Base-by-base conservation (phyloP, 495 filamentous ascomycete genomes). In the Cudoniella acicularis region DNA sequence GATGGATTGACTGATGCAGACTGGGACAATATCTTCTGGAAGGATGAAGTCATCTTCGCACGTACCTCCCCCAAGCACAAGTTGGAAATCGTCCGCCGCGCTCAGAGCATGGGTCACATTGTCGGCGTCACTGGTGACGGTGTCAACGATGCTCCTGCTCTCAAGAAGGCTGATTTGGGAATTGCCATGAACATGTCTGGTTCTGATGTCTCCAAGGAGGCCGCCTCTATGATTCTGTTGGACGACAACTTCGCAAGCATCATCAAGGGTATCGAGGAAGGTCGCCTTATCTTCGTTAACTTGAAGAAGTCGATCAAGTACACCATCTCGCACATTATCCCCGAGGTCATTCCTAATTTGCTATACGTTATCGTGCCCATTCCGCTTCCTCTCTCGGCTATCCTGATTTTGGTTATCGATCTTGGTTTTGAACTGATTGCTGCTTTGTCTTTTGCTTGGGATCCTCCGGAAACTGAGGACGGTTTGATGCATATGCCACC, bases 121-220 rank as follows among this genome's bases (percentile, higher is more conserved):
- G 91, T 95, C n/a, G 89, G 87, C 26, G 90, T 95, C 80, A 92
- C 90, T n/a, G 90, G 91, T 67, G 90, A 94, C 57, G 90, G 91
- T 57, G 90, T 94, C 54, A 96, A 96, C 67, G 91, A 94, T 70
- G 86, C 88, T 2, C 89, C 90, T 1, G 89, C 88, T 1, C 74
- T 96, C 21, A 90, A 90, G 68, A 80, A 83, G 25, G 88, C 91
- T 17, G 90, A 96, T 70, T 83, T 94, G 36, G 90, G 90, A 63
- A 92, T 96, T 67, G 89, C 90, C 6, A 91, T 94, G 87, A 61
- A 61, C 22, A 88, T 87, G 27, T 77, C 85, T 52, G 90, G 90
- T 1, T 87, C 84, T 25, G 91, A 96, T 69, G 90, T 93, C 20
- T 87, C 91, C n/a, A 92, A 90, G 67, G 89, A 92, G 65, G 90